Conservation (phyloP, 2,329 filamentous ascomycete species). For the Parascedosporium putredinis region DNA sequence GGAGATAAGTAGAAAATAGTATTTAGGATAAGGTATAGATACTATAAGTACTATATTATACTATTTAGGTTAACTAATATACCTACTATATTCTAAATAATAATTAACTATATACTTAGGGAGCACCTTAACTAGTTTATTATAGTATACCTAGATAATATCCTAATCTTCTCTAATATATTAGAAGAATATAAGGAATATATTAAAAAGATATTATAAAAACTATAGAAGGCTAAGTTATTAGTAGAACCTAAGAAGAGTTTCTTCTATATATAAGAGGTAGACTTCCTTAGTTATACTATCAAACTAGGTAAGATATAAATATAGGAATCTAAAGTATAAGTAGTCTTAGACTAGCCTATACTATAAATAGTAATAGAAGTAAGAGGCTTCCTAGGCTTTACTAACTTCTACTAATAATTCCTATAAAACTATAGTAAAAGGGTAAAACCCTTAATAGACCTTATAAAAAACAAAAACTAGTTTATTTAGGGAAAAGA, state of each 20-base stretch:
- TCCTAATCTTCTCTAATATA: slow-evolving; percentile 10
- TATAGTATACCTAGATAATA: slow-evolving; percentile 13
- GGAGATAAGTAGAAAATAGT: slow-evolving; percentile 10
- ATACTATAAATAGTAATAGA: neutral
- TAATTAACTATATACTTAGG: slow-evolving; percentile 11
- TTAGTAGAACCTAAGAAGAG: neutral
- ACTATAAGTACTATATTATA: slow-evolving; percentile 13
- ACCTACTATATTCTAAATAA: slow-evolving; percentile 9
- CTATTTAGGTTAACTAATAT: slow-evolving; percentile 12
- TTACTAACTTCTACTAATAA: neutral
- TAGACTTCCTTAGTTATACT: neutral
- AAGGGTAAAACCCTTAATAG: neutral
- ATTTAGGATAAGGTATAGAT: slow-evolving; percentile 9
- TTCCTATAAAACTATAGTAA: neutral
- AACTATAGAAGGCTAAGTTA: neutral
- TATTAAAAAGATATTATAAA: neutral
- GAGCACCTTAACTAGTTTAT: slow-evolving; percentile 9
- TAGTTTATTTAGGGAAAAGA: neutral
- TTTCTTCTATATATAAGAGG: neutral
- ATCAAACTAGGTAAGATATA: neutral
- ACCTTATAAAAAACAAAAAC: neutral
- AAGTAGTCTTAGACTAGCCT: neutral
- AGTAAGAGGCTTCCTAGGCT: neutral
- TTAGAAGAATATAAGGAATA: slow-evolving; percentile 8
- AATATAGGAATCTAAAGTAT: neutral